Percentiles rank a stretch among this genome's conserved stretches.
phyloP scores from a whole-genome alignment of 805 yeast genomes.

The Candida silvatica region DNA sequence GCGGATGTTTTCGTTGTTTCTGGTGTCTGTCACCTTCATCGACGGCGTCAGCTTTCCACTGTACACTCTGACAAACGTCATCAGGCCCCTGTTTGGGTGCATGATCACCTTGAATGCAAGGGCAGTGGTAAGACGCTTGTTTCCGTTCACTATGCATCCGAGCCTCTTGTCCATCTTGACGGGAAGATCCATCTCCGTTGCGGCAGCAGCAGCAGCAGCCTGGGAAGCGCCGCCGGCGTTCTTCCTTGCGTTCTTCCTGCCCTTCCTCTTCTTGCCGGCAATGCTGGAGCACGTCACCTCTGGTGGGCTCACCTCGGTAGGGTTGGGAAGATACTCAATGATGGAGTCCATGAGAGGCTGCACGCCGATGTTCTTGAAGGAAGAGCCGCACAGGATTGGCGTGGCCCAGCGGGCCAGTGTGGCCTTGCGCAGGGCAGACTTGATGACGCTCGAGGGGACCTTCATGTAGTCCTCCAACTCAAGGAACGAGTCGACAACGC shows the following conservation, averaged over 20 bases:
- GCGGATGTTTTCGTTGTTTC: slow-evolving; percentile 58
- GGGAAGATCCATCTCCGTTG: too few relatives aligned
- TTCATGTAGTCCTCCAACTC: slow-evolving; percentile 66
- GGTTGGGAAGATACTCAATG: slow-evolving; percentile 72
- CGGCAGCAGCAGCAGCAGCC: too few relatives aligned
- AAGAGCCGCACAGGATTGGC: slow-evolving; percentile 90
- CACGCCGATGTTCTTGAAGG: slow-evolving; percentile 88
- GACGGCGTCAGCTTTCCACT: slow-evolving; percentile 66
- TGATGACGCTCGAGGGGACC: slow-evolving; percentile 49
- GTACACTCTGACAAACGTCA: slow-evolving; percentile 85
- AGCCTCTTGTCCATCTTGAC: slow-evolving; percentile 28
- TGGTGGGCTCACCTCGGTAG: slow-evolving; percentile 54
- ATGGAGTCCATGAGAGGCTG: slow-evolving; percentile 89
- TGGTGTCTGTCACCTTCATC: slow-evolving; percentile 54
- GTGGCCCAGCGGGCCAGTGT: slow-evolving; percentile 51
- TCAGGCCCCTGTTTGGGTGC: slow-evolving; percentile 73
- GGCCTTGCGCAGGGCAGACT: slow-evolving; percentile 50
- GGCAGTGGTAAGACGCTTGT: slow-evolving; percentile 60
- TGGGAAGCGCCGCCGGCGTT: slow-evolving; percentile 7
- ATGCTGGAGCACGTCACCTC: slow-evolving; percentile 27
- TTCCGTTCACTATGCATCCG: slow-evolving; percentile 47
- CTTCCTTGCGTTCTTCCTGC: slow-evolving; percentile 7
- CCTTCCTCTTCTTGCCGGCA: slow-evolving; percentile 14
- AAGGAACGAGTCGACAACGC: slow-evolving; percentile 65
- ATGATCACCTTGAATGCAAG: slow-evolving; percentile 88